phyloP scores from a whole-genome alignment of 108 stramenopile genomes.

The Bacterosira constricta region DNA sequence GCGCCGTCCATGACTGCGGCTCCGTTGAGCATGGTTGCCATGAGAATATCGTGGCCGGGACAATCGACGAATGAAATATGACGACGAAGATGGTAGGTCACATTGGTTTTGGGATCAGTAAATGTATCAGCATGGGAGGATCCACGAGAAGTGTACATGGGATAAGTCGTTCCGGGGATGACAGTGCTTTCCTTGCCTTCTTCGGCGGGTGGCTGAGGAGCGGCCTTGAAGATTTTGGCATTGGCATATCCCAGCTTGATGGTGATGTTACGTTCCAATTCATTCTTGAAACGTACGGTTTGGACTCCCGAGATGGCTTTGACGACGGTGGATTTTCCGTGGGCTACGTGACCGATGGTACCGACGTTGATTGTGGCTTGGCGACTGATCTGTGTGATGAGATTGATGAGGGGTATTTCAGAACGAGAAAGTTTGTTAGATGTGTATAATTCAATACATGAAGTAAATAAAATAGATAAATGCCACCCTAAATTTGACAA shows the following conservation, averaged over 20 bases:
- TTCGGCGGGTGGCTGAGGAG: slow-evolving; percentile 40
- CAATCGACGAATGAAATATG: slow-evolving; percentile 99
- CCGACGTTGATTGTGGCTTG: slow-evolving; percentile 99
- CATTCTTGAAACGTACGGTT: slow-evolving; percentile 99
- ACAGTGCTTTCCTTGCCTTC: slow-evolving; percentile 37
- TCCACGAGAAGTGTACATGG: slow-evolving; percentile 89
- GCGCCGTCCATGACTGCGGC: slow-evolving; percentile 99
- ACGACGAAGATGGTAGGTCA: slow-evolving; percentile 91
- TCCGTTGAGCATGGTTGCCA: slow-evolving; percentile 99
- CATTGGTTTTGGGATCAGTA: slow-evolving; percentile 76
- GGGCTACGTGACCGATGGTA: slow-evolving; percentile 99
- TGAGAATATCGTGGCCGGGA: slow-evolving; percentile 99
- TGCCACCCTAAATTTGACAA: too few relatives aligned
- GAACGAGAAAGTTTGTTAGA: too few relatives aligned
- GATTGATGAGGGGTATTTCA: too few relatives aligned
- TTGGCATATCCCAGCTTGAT: slow-evolving; percentile 99
- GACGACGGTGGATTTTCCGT: slow-evolving; percentile 99
- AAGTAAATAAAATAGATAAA: not conserved
- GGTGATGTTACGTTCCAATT: slow-evolving; percentile 99
- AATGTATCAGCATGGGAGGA: slow-evolving; percentile 93
- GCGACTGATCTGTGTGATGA: slow-evolving; percentile 85
- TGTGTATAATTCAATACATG: too few relatives aligned
- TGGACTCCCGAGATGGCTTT: slow-evolving; percentile 99
- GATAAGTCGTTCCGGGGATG: slow-evolving; percentile 63
- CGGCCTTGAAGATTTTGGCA: slow-evolving; percentile 99